Evolutionary conservation across 2,329 filamentous ascomycete species (phyloP), one percentile per base, ranked within the genome.

Genomic region (Fusarium buharicum): DNA sequence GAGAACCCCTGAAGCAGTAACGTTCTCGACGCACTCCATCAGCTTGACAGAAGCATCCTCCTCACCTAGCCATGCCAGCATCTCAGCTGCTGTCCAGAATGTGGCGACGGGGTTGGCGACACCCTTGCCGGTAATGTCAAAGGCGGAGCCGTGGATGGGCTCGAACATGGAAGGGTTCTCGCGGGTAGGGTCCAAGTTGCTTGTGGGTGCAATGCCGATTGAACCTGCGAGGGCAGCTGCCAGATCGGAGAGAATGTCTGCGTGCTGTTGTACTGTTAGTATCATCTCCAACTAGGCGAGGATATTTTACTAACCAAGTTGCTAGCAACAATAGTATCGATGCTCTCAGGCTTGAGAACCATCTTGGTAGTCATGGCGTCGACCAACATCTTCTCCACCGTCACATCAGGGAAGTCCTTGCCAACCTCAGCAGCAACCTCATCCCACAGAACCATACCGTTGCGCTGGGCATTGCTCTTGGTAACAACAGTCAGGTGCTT

Each of bases 201-300:
- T 85, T 0, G 88, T 90, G 4, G 89, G 88, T 4, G 89, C 89
- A 55, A 92, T 90, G 9, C 89, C 88, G 58, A 91, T 91, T 3
- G 84, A 88, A 0, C 89, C 89, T 3, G 88, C 88, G 7, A 91
- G 77, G 0, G 88, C 87, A 13, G 89, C 88, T 6, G 88, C 89
- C 17, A 91, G 78, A 68, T 91, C 89, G 1, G 87, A 90, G 5
- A 91, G 81, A 45, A 90, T 90, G 60, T 90, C 88, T 6, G 86
- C 87, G 59, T 81, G 79, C 60, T 75, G 11, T 1, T 6, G 20
- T 1, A 10, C 3, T 14, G 16, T 64, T 4, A 64, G 44, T 33
- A 24, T 22, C 11, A 13, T 3, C 2, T 10, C 8, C 6, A 2
- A 14, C 2, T 11, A 4, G 34, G 1, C 1, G 2, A 16, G 1